phyloP scores from a whole-genome alignment of 352 stramenopile genomes.

The Phytophthora ramorum region DNA sequence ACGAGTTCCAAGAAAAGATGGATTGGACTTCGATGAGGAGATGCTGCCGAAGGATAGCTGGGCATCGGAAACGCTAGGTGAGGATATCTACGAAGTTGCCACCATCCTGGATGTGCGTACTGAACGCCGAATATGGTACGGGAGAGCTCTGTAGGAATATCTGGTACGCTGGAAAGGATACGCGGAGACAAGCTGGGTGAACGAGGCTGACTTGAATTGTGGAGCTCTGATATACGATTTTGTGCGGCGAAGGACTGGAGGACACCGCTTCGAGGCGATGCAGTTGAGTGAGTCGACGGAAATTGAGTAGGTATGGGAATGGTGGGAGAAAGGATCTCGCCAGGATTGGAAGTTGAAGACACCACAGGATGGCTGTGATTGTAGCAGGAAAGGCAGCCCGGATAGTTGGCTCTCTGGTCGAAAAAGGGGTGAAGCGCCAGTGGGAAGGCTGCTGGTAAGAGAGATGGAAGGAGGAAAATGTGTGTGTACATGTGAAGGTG shows the following conservation, averaged over 20 bases:
- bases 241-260: neutral
- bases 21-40: constrained; percentile 35
- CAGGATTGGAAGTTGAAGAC: too few species aligned
- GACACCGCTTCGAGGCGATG: constrained; percentile 5
- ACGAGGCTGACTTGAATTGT: constrained; percentile 11
- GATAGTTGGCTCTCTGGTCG: too few species aligned
- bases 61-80: neutral
- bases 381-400: too few species aligned
- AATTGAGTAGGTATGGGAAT: too few species aligned
- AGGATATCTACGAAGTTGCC: constrained; percentile 14
- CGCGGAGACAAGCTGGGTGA: neutral
- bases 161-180: constrained; percentile 2
- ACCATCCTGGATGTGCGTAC: constrained; percentile 18
- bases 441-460: too few species aligned
- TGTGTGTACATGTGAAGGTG: too few species aligned
- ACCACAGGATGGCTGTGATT: too few species aligned
- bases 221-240: constrained; percentile 12
- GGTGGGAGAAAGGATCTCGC: too few species aligned
- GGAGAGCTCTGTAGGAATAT: neutral
- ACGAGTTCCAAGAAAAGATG: neutral
- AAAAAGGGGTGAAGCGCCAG: too few species aligned
- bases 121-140: neutral
- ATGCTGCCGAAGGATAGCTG: constrained; percentile 28
- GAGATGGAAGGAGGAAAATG: too few species aligned
- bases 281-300: neutral